A percentile compares a stretch with the other conserved stretches of the same genome.
Conservation (phyloP, 1,139 yeast genomes). For the Yamadazyma taylorii region DNA sequence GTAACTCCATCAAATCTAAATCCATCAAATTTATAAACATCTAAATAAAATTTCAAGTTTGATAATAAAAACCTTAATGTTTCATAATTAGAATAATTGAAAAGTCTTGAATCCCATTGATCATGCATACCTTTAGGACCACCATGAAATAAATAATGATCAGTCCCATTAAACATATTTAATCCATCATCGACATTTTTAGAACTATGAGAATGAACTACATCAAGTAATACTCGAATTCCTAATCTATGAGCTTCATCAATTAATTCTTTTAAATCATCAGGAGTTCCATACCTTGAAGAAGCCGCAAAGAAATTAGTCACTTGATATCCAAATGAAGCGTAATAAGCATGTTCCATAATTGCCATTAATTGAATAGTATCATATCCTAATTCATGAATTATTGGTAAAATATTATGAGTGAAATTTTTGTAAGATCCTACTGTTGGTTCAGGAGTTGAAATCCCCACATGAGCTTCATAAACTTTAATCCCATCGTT, state of each 20-base stretch:
- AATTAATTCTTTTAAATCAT: conserved; percentile 83
- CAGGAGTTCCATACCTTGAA: conserved; percentile 92
- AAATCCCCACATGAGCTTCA: conserved; percentile 96
- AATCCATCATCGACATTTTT: conserved; percentile 93
- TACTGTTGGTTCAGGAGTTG: conserved; percentile 82
- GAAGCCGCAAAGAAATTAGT: conserved; percentile 89
- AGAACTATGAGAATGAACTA: conserved; percentile 95
- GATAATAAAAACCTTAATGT: conserved; percentile 84
- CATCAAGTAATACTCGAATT: conserved; percentile 81
- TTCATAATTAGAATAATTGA: conserved; percentile 89
- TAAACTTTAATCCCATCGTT: conserved; percentile 70
- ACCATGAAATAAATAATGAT: conserved; percentile 90
- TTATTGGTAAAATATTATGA: conserved; percentile 74
- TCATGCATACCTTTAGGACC: conserved; percentile 84
- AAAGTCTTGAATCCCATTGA: conserved; percentile 92
- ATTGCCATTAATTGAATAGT: conserved; percentile 96
- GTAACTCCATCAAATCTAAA: conserved; percentile 97
- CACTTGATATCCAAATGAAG: conserved; percentile 94
- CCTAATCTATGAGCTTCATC: conserved; percentile 93
- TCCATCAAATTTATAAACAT: conserved; percentile 87
- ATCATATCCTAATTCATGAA: conserved; percentile 82
- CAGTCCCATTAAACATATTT: conserved; percentile 93
- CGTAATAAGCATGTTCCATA: conserved; percentile 98
- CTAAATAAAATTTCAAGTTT: conserved; percentile 83
- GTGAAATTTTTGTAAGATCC: conserved; percentile 89